These are phyloP conservation scores for Wakefieldia striispora DNA, from an alignment of 768 basidiomycete genomes.

Conservation along the genomic window DNA sequence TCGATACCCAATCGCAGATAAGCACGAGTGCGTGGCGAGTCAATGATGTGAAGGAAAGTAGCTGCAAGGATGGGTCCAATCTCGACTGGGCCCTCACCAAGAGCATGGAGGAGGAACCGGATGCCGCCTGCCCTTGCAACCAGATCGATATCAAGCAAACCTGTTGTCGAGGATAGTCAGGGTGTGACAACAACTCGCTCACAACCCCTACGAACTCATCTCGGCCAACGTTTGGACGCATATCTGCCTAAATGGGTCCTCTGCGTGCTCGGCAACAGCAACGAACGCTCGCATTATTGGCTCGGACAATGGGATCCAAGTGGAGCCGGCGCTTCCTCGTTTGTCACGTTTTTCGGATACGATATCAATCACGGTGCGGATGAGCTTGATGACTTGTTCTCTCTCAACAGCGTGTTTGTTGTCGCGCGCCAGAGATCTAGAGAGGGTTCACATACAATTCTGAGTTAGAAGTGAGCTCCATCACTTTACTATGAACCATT, in stretches of 20 bases:
- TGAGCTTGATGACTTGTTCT: slow-evolving; percentile 88
- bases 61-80: slow-evolving; percentile 75
- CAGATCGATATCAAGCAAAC: slow-evolving; percentile 84
- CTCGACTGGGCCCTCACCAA: slow-evolving; percentile 89
- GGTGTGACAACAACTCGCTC: slow-evolving; percentile 3
- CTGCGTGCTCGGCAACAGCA: slow-evolving; percentile 87
- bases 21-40: slow-evolving; percentile 78
- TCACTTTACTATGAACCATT: slow-evolving; percentile 91
- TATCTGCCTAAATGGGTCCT: slow-evolving; percentile 82
- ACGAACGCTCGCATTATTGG: slow-evolving; percentile 85
- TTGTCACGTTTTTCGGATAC: slow-evolving; percentile 56
- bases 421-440: slow-evolving; percentile 81
- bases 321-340: slow-evolving; percentile 38
- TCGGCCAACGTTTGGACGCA: slow-evolving; percentile 88
- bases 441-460: slow-evolving; percentile 6
- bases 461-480: slow-evolving; percentile 14
- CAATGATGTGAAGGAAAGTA: slow-evolving; percentile 79
- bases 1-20: slow-evolving; percentile 82
- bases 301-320: slow-evolving; percentile 63
- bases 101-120: slow-evolving; percentile 77
- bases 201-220: slow-evolving; percentile 57
- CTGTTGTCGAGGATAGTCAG: slow-evolving; percentile 40
- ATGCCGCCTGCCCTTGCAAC: slow-evolving; percentile 81
- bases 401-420: slow-evolving; percentile 80
- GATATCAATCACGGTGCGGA: slow-evolving; percentile 78